Conservation (phyloP, 2,329 filamentous ascomycete genomes). For the Neonectria hederae region DNA sequence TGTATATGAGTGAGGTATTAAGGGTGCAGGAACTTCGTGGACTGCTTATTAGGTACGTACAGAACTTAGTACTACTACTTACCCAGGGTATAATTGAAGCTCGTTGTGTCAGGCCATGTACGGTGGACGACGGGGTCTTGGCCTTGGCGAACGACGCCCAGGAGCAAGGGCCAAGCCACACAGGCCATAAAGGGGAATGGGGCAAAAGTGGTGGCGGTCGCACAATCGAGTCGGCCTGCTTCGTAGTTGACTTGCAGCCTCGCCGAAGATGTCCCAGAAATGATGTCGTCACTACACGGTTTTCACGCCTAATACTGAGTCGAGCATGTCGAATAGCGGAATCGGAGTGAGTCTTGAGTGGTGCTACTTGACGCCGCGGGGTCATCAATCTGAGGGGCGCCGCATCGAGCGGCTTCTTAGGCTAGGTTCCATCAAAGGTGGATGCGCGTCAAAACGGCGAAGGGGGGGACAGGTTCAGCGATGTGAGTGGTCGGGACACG, state of each 20-base stretch:
- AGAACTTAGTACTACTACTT: no score
- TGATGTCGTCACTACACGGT: neutral
- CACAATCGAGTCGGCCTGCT: no score
- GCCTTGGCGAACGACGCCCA: conserved; percentile 15
- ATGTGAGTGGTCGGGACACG: conserved; percentile 10
- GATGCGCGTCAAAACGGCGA: conserved; percentile 5
- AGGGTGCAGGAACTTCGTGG: no score
- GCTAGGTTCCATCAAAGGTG: neutral
- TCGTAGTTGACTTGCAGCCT: neutral
- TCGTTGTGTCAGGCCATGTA: conserved; percentile 17
- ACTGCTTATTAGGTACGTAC: no score
- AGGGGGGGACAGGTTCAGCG: neutral
- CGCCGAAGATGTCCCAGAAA: neutral
- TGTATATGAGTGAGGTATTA: no score
- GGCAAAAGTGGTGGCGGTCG: neutral
- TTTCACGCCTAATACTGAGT: neutral
- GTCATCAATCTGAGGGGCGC: neutral
- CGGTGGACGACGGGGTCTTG: conserved; percentile 17
- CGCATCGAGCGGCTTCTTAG: neutral
- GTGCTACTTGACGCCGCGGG: neutral
- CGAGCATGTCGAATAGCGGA: neutral
- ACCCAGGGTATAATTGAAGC: conserved; percentile 19
- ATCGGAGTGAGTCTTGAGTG: neutral
- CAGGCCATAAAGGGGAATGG: neutral
- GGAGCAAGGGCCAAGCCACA: neutral